Evolutionary conservation across 2,329 filamentous ascomycete genomes (phyloP).

Genomic region (Huntiella abstrusa): DNA sequence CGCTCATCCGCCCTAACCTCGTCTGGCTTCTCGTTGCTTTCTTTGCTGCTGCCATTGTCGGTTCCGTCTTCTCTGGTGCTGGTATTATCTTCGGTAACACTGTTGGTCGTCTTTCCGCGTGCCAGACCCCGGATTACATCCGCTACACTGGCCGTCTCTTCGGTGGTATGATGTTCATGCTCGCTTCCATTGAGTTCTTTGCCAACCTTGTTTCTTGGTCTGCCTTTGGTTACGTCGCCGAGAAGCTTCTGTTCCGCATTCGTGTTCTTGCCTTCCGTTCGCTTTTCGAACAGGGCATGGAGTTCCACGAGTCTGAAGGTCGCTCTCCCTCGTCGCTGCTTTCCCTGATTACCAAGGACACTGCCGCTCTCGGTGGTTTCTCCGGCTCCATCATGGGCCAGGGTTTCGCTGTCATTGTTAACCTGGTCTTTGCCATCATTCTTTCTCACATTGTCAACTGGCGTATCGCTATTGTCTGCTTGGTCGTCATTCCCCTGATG

Average conservation of each 20-base stretch:
- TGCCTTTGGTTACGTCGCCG: constrained; percentile 30
- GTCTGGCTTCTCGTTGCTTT: constrained; percentile 23
- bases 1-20: constrained; percentile 22
- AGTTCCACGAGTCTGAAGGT: constrained; percentile 51
- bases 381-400: constrained; percentile 54
- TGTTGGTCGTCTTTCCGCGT: constrained; percentile 27
- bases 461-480: constrained; percentile 56
- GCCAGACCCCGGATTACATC: constrained; percentile 22
- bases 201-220: constrained; percentile 38
- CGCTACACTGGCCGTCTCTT: constrained; percentile 26
- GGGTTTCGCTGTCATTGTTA: constrained; percentile 47
- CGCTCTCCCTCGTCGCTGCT: constrained; percentile 43
- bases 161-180: constrained; percentile 35
- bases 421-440: constrained; percentile 48
- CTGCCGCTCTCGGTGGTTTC: constrained; percentile 46
- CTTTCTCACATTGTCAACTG: constrained; percentile 54
- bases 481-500: constrained; percentile 49
- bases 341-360: constrained; percentile 50
- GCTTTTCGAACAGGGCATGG: constrained; percentile 44
- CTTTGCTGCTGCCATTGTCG: constrained; percentile 32
- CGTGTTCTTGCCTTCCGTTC: constrained; percentile 46
- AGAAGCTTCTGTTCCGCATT: constrained; percentile 45
- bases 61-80: constrained; percentile 32
- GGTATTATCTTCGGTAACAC: constrained; percentile 31
- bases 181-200: constrained; percentile 28